A percentile compares a stretch with the other conserved stretches of the same genome.
Evolutionary conservation across 306 rosid species (phyloP).

Genomic region (Sechiopsis laciniata): DNA sequence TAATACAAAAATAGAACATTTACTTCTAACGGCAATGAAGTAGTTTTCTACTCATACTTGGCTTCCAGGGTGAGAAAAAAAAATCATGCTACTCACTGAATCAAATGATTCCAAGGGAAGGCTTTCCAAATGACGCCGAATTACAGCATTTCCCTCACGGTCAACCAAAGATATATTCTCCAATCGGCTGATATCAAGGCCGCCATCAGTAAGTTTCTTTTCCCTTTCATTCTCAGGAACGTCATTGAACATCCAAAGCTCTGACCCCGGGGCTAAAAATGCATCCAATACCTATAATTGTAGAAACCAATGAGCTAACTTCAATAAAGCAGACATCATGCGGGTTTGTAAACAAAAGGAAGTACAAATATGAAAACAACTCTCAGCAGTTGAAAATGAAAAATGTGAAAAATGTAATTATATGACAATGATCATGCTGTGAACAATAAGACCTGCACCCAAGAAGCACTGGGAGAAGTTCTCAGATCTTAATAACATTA

Average conservation of each 20-base stretch:
- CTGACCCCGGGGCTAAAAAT: slow-evolving; percentile 71
- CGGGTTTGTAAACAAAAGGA: slow-evolving; percentile 2
- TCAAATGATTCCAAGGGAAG: slow-evolving; percentile 87
- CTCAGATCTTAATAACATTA: slow-evolving; percentile 39
- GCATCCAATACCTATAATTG: slow-evolving; percentile 70
- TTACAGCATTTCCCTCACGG: slow-evolving; percentile 91
- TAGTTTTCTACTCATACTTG: not conserved
- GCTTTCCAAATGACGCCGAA: slow-evolving; percentile 86
- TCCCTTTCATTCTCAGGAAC: slow-evolving; percentile 81
- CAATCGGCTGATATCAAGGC: slow-evolving; percentile 69
- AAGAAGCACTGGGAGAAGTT: slow-evolving; percentile 29
- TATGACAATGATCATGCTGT: slow-evolving; percentile 24
- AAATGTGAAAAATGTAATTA: not conserved
- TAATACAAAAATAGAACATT: not conserved
- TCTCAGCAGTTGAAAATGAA: slow-evolving; percentile 16
- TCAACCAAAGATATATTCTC: slow-evolving; percentile 65
- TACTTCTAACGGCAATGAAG: not conserved
- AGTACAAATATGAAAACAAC: slow-evolving; percentile 19
- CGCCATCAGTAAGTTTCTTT: slow-evolving; percentile 74
- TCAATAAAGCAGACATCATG: not conserved
- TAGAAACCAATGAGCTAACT: not conserved
- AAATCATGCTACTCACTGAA: slow-evolving; percentile 51
- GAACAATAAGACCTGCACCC: slow-evolving; percentile 26
- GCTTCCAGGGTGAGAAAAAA: slow-evolving; percentile 9
- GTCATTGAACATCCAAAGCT: slow-evolving; percentile 96